Conservation (phyloP, 2,329 filamentous ascomycete species). For the Microdochium paspali region DNA sequence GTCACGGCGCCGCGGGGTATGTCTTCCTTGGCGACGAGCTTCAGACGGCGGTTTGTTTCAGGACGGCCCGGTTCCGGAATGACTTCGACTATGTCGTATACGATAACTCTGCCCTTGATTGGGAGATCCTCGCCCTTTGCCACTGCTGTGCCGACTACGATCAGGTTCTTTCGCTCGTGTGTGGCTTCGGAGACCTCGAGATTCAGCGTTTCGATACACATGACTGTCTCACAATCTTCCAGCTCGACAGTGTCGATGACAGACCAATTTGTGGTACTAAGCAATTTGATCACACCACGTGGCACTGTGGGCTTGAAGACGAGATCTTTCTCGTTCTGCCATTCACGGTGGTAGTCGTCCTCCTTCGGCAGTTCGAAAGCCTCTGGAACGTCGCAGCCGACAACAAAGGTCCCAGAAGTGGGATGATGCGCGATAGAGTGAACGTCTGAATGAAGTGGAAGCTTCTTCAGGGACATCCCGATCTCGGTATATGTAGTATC, state of each 20-base stretch:
- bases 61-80: slow-evolving; percentile 80
- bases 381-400: slow-evolving; percentile 58
- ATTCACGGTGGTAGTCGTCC: slow-evolving; percentile 74
- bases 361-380: slow-evolving; percentile 81
- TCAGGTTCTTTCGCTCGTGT: slow-evolving; percentile 72
- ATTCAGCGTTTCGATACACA: slow-evolving; percentile 73
- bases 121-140: slow-evolving; percentile 86
- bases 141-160: slow-evolving; percentile 78
- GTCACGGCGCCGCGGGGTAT: slow-evolving; percentile 89
- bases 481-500: slow-evolving; percentile 63
- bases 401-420: slow-evolving; percentile 63
- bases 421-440: slow-evolving; percentile 69
- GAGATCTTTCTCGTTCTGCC: slow-evolving; percentile 62
- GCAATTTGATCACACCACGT: slow-evolving; percentile 65
- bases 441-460: slow-evolving; percentile 61
- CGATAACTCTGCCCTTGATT: slow-evolving; percentile 74
- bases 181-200: slow-evolving; percentile 88
- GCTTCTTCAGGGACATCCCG: slow-evolving; percentile 65
- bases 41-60: slow-evolving; percentile 78
- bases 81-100: slow-evolving; percentile 86
- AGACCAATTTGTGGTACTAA: slow-evolving; percentile 69
- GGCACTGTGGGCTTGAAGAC: slow-evolving; percentile 57
- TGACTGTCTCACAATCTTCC: slow-evolving; percentile 65
- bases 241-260: slow-evolving; percentile 69
- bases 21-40: slow-evolving; percentile 80